phyloP scores from a whole-genome alignment of 352 stramenopile species.

The Phytopythium mirpurense region DNA sequence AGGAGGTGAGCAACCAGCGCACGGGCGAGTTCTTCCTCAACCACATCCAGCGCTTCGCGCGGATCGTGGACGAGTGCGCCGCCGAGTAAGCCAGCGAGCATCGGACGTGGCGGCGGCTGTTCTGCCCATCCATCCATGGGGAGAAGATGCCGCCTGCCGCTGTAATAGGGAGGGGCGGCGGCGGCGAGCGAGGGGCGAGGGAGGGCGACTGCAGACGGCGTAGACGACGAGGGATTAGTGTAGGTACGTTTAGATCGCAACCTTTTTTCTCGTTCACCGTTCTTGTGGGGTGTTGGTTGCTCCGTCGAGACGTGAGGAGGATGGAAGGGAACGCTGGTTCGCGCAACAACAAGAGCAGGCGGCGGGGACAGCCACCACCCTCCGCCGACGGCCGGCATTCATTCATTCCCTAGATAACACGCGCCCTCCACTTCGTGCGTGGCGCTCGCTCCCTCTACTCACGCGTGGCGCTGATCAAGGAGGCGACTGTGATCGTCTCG shows the following conservation, averaged over 20 bases:
- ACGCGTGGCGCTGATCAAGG: neutral
- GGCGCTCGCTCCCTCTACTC: neutral
- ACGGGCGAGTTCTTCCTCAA: slow-evolving; percentile 88
- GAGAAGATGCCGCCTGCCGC: neutral
- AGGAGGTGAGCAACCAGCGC: slow-evolving; percentile 81
- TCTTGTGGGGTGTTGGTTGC: neutral
- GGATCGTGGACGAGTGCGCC: slow-evolving; percentile 81
- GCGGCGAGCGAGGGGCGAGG: slow-evolving; percentile 1
- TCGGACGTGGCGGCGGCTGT: neutral
- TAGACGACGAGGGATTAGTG: slow-evolving; percentile 2
- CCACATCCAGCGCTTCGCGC: slow-evolving; percentile 85
- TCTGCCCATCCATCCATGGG: too few relatives aligned
- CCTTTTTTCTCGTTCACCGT: slow-evolving; percentile 6
- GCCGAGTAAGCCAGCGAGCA: slow-evolving; percentile 10
- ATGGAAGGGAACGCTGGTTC: too few relatives aligned
- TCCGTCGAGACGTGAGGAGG: neutral
- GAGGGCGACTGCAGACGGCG: neutral
- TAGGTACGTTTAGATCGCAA: slow-evolving; percentile 11
- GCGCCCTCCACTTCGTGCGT: too few relatives aligned
- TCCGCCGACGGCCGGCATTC: too few relatives aligned
- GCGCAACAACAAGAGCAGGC: too few relatives aligned
- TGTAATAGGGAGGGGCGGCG: slow-evolving; percentile 6
- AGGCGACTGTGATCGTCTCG: neutral
- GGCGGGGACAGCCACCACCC: too few relatives aligned
- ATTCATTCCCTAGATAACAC: too few relatives aligned